Evolutionary conservation across 371 early-diverging fungal species (phyloP), one percentile per base, ranked within the genome.

Genomic region (Lichtheimia ramosa): DNA sequence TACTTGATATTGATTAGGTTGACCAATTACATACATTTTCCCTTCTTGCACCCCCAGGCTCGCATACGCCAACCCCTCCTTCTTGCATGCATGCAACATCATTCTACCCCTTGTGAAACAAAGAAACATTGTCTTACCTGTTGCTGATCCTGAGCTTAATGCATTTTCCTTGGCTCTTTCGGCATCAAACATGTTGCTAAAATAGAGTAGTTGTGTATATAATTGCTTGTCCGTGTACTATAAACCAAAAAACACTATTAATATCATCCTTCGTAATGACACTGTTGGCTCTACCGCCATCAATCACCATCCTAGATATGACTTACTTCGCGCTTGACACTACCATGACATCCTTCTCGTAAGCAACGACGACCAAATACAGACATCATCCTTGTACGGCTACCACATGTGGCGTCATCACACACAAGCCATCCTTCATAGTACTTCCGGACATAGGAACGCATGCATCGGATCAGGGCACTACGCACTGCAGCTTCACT

Each of bases 311-410:
- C 49, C 34, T 4, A 20, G 10, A 34, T 2, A 34, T 34, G 34
- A 40, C 53, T 66, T 73, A 88, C 87, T 78, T 89, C 86, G 48
- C 80, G 75, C 15, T 61, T 62, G 81, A 93, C 77, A 1, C 54
- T 66, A 1, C 96, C 96, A 5, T 71, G 71, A 69, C 96, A 96
- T 5, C 82, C 79, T 1, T 82, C 75, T 6, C 72, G 63, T 15
- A 86, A 63, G 65, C 96, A 96, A 25, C 87, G 75, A 16, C 83
- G 74, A 0, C 91, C 93, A 54, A 86, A 82, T 5, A 94, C 95
- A 18, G 91, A 83, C 56, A 91, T 68, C 63, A 78, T 73, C 15
- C 88, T 77, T 14, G 93, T 89, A 20, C 83, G 68, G 24, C 76
- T 71, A 16, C 59, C 63, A 67, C 94, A 94, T 8, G 81, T 70